Conservation (phyloP, 352 stramenopile genomes). For the Phytophthora aleatoria region DNA sequence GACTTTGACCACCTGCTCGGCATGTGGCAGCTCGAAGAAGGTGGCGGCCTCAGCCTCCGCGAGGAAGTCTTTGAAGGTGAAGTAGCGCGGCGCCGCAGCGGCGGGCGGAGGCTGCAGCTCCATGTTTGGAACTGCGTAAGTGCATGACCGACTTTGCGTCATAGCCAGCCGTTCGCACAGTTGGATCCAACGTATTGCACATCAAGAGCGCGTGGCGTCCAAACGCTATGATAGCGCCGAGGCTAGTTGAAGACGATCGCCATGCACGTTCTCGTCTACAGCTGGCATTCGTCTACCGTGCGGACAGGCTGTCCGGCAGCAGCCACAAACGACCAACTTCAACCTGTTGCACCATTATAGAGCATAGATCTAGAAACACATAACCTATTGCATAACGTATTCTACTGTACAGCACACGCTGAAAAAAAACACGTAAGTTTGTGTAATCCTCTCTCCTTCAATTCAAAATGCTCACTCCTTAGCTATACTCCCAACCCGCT, state of each 20-base stretch:
- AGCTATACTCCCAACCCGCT: too few species aligned
- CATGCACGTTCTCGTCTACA: slow-evolving; percentile 2
- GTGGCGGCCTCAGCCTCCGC: slow-evolving; percentile 41
- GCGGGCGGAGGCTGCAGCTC: not conserved
- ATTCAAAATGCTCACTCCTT: too few species aligned
- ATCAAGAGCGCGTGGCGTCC: slow-evolving; percentile 14
- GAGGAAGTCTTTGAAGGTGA: slow-evolving; percentile 73
- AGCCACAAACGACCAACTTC: not conserved
- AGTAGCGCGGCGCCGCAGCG: slow-evolving; percentile 38
- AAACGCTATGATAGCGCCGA: not conserved
- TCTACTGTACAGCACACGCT: too few species aligned
- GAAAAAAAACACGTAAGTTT: too few species aligned
- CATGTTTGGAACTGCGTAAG: slow-evolving; percentile 10
- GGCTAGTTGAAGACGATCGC: not conserved
- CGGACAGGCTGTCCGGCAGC: not conserved
- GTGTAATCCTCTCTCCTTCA: too few species aligned
- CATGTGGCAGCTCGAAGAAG: slow-evolving; percentile 63
- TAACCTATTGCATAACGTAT: not conserved
- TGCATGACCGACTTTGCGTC: slow-evolving; percentile 23
- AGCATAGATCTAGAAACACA: not conserved
- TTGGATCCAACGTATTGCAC: slow-evolving; percentile 16
- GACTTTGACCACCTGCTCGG: slow-evolving; percentile 61
- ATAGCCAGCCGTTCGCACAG: slow-evolving; percentile 19
- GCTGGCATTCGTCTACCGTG: not conserved
- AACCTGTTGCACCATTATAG: not conserved